These are phyloP conservation scores for Coniochaeta pulveracea DNA, from an alignment of 2,329 filamentous ascomycete species.

Conservation along the genomic window DNA sequence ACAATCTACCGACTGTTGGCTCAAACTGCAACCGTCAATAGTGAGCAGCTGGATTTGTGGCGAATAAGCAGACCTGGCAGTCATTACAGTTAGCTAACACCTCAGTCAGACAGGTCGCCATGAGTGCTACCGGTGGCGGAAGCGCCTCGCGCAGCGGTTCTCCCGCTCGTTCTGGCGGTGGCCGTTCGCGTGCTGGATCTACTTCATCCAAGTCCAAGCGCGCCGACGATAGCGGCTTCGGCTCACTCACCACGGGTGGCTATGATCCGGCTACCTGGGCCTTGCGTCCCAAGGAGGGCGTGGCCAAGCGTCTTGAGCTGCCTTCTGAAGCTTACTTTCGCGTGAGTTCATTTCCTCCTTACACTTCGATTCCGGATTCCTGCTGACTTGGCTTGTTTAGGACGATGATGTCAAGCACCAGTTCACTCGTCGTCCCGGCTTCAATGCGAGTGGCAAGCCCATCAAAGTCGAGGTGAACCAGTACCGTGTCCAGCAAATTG, in stretches of 20 bases:
- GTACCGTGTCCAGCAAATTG: slow-evolving; percentile 54
- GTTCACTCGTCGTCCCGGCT: slow-evolving; percentile 37
- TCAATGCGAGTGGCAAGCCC: slow-evolving; percentile 45
- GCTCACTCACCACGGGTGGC: slow-evolving; percentile 20
- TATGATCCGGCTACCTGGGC: slow-evolving; percentile 29
- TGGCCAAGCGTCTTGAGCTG: slow-evolving; percentile 41
- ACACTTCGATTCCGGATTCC: not conserved
- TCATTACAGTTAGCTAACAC: no score
- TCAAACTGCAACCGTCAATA: no score
- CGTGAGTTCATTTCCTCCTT: slow-evolving; percentile 20
- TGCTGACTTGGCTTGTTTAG: not conserved
- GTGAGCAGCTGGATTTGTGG: no score
- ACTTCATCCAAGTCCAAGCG: slow-evolving; percentile 1
- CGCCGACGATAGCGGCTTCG: no score
- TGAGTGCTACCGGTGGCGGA: slow-evolving; percentile 1
- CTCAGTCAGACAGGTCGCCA: no score
- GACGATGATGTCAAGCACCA: slow-evolving; percentile 8
- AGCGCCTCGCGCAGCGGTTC: not conserved
- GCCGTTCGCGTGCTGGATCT: slow-evolving; percentile 5
- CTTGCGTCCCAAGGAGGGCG: slow-evolving; percentile 17
- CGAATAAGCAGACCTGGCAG: no score
- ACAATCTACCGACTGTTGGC: no score
- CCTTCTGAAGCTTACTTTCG: slow-evolving; percentile 43
- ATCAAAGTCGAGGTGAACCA: slow-evolving; percentile 58
- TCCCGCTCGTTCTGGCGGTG: not conserved